phyloP scores from a whole-genome alignment of 2,329 filamentous ascomycete genomes.

The Dactylonectria estremocensis region DNA sequence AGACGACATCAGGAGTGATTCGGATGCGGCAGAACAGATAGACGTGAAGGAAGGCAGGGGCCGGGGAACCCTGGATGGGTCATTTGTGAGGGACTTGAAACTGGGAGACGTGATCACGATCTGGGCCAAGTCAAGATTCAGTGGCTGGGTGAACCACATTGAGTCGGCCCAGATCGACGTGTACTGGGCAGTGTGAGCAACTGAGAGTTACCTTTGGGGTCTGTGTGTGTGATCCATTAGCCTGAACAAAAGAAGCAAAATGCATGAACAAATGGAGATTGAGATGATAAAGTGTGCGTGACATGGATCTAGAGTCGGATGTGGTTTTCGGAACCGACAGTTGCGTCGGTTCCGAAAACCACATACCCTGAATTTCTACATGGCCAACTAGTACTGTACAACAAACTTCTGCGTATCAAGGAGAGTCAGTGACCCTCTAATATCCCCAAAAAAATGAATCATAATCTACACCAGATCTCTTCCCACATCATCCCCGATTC shows the following conservation, averaged over 20 bases:
- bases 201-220: too few relatives aligned
- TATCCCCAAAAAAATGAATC: slow-evolving; percentile 4
- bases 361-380: not conserved
- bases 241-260: too few relatives aligned
- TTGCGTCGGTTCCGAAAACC: too few relatives aligned
- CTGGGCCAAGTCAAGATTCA: slow-evolving; percentile 73
- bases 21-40: slow-evolving; percentile 57
- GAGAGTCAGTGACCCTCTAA: not conserved
- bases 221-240: too few relatives aligned
- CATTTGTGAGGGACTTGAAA: slow-evolving; percentile 69
- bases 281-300: too few relatives aligned
- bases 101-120: slow-evolving; percentile 74
- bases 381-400: not conserved
- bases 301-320: too few relatives aligned
- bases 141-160: slow-evolving; percentile 68
- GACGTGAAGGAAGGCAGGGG: slow-evolving; percentile 64
- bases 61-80: slow-evolving; percentile 64
- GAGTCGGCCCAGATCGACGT: slow-evolving; percentile 67
- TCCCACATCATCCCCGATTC: not conserved
- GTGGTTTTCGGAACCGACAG: too few relatives aligned
- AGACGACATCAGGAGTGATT: slow-evolving; percentile 64
- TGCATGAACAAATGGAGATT: too few relatives aligned
- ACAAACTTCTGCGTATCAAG: not conserved
- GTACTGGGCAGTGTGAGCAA: slow-evolving; percentile 68
- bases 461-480: not conserved